These are phyloP conservation scores for Filosporella fistucella DNA, from an alignment of 495 filamentous ascomycete species.

Conservation along the genomic window DNA sequence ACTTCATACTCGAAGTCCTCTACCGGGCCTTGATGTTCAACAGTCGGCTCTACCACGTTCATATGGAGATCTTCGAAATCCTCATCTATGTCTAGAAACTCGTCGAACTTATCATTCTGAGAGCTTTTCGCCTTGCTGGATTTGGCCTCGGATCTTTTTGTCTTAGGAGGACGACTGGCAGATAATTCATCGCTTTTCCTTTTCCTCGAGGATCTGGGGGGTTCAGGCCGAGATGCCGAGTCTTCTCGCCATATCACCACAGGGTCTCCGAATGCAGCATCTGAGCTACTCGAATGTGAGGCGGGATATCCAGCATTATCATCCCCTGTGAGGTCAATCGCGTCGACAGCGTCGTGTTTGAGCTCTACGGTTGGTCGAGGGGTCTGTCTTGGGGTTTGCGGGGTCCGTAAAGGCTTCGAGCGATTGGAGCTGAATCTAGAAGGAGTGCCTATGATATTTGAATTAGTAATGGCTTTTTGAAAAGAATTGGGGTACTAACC, in stretches of 20 bases:
- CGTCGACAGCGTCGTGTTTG: slow-evolving; percentile 40
- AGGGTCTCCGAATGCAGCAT: slow-evolving; percentile 46
- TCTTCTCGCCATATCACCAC: slow-evolving; percentile 57
- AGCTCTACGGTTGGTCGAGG: slow-evolving; percentile 16
- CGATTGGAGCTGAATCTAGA: too few species aligned
- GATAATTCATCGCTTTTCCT: slow-evolving; percentile 69
- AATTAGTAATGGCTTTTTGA: too few species aligned
- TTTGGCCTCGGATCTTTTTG: neutral
- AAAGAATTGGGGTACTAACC: too few species aligned
- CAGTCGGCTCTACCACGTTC: slow-evolving; percentile 19
- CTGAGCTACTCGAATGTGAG: slow-evolving; percentile 28
- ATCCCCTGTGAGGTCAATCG: slow-evolving; percentile 70
- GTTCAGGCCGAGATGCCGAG: slow-evolving; percentile 38
- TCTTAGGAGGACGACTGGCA: slow-evolving; percentile 21
- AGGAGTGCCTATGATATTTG: too few species aligned
- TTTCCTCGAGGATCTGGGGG: slow-evolving; percentile 45
- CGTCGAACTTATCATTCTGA: slow-evolving; percentile 3
- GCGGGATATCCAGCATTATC: slow-evolving; percentile 35
- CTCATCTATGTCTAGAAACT: slow-evolving; percentile 18
- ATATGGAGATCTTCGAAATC: neutral
- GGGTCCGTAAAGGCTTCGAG: slow-evolving; percentile 19
- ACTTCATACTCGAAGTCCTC: slow-evolving; percentile 14
- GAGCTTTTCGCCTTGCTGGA: neutral
- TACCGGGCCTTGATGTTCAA: slow-evolving; percentile 13
- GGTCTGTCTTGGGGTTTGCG: slow-evolving; percentile 22